phyloP scores from a whole-genome alignment of 805 yeast species.

The Cyberlindnera misumaiensis region DNA sequence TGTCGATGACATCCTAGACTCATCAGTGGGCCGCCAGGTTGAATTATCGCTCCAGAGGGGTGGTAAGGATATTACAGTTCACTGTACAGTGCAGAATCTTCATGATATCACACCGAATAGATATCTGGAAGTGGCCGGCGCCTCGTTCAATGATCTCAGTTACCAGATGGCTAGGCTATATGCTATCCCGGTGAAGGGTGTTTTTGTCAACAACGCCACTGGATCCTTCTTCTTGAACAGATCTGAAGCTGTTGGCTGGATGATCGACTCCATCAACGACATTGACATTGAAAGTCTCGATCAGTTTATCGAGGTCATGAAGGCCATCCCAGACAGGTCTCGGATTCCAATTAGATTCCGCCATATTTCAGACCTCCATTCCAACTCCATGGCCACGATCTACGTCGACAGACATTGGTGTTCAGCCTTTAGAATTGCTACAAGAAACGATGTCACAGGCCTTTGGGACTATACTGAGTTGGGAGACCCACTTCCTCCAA shows the following conservation, averaged over 20 bases:
- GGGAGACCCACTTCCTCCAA: constrained; percentile 52
- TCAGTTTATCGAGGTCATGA: constrained; percentile 72
- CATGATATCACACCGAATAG: constrained; percentile 79
- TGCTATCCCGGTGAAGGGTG: constrained; percentile 81
- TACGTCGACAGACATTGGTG: constrained; percentile 85
- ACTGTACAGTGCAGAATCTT: constrained; percentile 60
- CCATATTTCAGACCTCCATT: constrained; percentile 75
- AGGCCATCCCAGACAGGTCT: constrained; percentile 65
- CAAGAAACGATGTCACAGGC: constrained; percentile 52
- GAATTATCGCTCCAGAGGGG: constrained; percentile 65
- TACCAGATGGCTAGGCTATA: constrained; percentile 85
- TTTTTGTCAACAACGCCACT: constrained; percentile 67
- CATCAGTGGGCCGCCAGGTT: constrained; percentile 52
- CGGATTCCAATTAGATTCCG: constrained; percentile 67
- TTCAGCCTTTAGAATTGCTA: constrained; percentile 59
- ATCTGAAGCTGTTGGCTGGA: constrained; percentile 68
- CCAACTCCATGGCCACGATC: constrained; percentile 58
- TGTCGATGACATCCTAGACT: constrained; percentile 80
- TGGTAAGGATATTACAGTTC: constrained; percentile 48
- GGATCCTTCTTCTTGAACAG: constrained; percentile 64
- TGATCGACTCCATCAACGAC: constrained; percentile 72
- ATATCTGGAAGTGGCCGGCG: constrained; percentile 79
- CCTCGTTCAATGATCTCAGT: constrained; percentile 76
- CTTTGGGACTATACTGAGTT: constrained; percentile 49
- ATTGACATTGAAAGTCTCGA: constrained; percentile 68